Evolutionary conservation across 2,329 filamentous ascomycete species (phyloP), one percentile per base, ranked within the genome.

Genomic region (Purpureocillium lavendulum): DNA sequence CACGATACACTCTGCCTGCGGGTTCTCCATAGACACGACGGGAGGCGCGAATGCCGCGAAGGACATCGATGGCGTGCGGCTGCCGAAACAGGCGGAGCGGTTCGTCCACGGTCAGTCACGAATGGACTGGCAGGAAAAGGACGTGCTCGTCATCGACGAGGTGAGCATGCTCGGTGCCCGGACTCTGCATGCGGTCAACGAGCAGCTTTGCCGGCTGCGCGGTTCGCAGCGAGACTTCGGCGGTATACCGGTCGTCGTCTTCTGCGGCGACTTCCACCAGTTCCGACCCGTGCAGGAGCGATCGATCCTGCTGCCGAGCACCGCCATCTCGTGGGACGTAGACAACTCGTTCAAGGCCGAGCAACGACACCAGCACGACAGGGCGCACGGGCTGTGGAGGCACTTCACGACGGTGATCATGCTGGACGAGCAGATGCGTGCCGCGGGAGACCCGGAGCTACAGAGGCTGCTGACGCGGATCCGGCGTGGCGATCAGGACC

Each of bases 1-100:
- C 33, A 44, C 44, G 7, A 42, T 44, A 31, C 40, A 44, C 29
- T 44, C 41, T 5, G 41, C 40, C 35, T 46, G 40, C 14, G 33
- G 31, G 2, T 40, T 43, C 40, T 31, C 39, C 7, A 41, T 41
- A 26, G 39, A 44, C 31, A 10, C 21, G 21, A 14, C 15, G 13
- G 15, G 7, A 15, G 13, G 14, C 21, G 21, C 11, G 26, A 26
- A 16, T 17, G 33, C 21, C 16, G 30, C 21, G 9, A 36, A 33
- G 28, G 35, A 17, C 24, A 16, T 31, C 32, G 36, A 32, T 32
- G 30, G 30, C 5, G 30, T 32, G 13, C 30, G 14, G 14, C 12
- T 26, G 17, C 9, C 18, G 12, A 24, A 15, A 9, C 24, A 29
- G 16, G 21, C 34, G 8, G 18, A 26, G 11, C 31, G 26, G 11